A percentile compares a stretch with the other conserved stretches of the same genome.
phyloP scores from a whole-genome alignment of 2,329 filamentous ascomycete species.

The Lanzia echinophila region DNA sequence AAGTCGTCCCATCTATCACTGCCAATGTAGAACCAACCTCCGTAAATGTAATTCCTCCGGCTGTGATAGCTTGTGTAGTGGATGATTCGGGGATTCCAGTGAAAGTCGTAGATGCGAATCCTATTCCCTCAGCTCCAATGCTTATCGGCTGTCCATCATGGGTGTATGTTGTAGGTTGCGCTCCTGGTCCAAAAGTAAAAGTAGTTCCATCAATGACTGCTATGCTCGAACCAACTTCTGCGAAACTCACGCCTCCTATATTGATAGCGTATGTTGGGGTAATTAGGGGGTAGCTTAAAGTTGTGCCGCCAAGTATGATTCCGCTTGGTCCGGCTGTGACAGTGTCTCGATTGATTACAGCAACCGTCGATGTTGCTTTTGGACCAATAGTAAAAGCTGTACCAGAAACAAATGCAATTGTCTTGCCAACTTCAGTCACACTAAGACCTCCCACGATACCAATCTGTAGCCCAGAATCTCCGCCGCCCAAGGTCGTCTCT shows the following conservation, averaged over 20 bases:
- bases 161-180: conserved; percentile 38
- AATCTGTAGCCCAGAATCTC: conserved; percentile 19
- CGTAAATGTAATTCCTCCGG: conserved; percentile 22
- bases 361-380: conserved; percentile 37
- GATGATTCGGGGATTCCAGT: conserved; percentile 17
- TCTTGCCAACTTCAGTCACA: conserved; percentile 25
- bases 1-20: conserved; percentile 23
- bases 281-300: conserved; percentile 19
- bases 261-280: conserved; percentile 19
- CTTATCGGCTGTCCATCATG: conserved; percentile 45
- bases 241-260: conserved; percentile 21
- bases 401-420: conserved; percentile 41
- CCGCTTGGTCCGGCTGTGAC: conserved; percentile 46
- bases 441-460: conserved; percentile 24
- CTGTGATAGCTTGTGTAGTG: conserved; percentile 18
- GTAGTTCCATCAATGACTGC: conserved; percentile 45
- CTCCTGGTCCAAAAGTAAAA: conserved; percentile 44
- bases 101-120: conserved; percentile 14
- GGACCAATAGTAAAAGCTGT: conserved; percentile 46
- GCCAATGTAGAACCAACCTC: conserved; percentile 20
- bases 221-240: conserved; percentile 24
- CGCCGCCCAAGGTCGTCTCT: conserved; percentile 17
- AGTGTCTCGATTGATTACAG: conserved; percentile 42
- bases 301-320: conserved; percentile 29
- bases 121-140: conserved; percentile 43